A percentile compares a stretch with the other conserved stretches of the same genome.
Evolutionary conservation across 208 protist species (phyloP).

Genomic region (Trypanosomatidae sp.): DNA sequence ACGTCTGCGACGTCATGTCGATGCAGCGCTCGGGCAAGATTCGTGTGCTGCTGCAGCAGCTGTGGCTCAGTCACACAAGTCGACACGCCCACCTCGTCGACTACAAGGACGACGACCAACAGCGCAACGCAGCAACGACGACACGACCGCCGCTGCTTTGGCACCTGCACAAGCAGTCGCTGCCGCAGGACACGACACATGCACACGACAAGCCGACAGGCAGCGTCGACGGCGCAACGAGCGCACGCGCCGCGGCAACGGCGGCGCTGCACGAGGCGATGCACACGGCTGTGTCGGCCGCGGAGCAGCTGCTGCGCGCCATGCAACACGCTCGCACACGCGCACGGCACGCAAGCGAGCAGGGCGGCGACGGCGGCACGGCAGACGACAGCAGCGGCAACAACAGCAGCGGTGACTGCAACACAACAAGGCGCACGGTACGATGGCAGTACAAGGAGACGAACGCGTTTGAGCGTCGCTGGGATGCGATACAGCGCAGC

Average conservation of each 20-base stretch:
- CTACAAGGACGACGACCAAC: no score
- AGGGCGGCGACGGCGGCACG: neutral
- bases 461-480: slow-evolving; percentile 57
- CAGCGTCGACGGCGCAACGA: no score
- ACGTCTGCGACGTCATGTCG: no score
- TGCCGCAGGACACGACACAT: no score
- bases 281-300: slow-evolving; percentile 1
- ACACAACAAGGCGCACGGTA: neutral
- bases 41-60: slow-evolving; percentile 12
- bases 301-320: neutral
- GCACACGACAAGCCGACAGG: no score
- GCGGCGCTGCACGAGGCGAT: slow-evolving; percentile 5
- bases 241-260: slow-evolving; percentile 13
- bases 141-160: neutral
- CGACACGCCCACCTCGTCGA: no score
- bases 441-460: slow-evolving; percentile 10
- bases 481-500: slow-evolving; percentile 45
- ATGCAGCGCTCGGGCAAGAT: slow-evolving; percentile 12
- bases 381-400: neutral
- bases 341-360: neutral
- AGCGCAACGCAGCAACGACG: no score
- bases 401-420: neutral
- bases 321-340: neutral
- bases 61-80: no score
- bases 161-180: neutral